These are phyloP conservation scores for Solanum tacnaense DNA, from an alignment of 257 asterid genomes.

Conservation along the genomic window DNA sequence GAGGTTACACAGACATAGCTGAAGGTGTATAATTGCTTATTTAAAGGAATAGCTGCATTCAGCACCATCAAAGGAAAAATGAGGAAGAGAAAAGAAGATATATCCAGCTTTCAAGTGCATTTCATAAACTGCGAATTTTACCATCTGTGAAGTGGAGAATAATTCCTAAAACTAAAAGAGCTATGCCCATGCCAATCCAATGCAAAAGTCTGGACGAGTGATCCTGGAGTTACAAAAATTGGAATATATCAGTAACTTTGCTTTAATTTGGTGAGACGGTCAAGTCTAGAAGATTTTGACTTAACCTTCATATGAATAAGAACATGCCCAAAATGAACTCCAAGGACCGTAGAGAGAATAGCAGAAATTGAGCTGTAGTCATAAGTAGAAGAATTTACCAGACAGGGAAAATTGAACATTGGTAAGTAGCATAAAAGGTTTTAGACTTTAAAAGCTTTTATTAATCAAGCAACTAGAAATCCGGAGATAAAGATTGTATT, in stretches of 20 bases:
- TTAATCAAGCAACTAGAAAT: background rate
- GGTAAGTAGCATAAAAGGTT: background rate
- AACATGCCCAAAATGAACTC: constrained; percentile 68
- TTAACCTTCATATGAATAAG: constrained; percentile 53
- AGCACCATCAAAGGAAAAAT: background rate
- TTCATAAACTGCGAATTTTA: constrained; percentile 3
- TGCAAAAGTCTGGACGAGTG: constrained; percentile 57
- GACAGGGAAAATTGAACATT: background rate
- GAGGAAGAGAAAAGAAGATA: background rate
- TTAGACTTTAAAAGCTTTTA: background rate
- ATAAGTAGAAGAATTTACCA: background rate
- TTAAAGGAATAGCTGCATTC: constrained; percentile 61
- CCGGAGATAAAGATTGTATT: background rate
- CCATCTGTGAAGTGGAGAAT: constrained; percentile 58
- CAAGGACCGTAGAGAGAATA: constrained; percentile 55
- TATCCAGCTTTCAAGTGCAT: background rate
- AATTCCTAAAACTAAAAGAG: constrained; percentile 45
- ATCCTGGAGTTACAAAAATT: constrained; percentile 22
- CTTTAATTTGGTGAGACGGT: background rate
- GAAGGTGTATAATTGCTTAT: constrained; percentile 65
- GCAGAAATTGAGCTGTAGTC: constrained; percentile 67
- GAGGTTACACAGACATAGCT: constrained; percentile 71
- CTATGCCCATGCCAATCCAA: constrained; percentile 43
- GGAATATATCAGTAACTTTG: background rate
- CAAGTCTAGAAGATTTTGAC: background rate